Base-by-base conservation (phyloP, 495 filamentous ascomycete species). In the Penicillium samsonianum region DNA sequence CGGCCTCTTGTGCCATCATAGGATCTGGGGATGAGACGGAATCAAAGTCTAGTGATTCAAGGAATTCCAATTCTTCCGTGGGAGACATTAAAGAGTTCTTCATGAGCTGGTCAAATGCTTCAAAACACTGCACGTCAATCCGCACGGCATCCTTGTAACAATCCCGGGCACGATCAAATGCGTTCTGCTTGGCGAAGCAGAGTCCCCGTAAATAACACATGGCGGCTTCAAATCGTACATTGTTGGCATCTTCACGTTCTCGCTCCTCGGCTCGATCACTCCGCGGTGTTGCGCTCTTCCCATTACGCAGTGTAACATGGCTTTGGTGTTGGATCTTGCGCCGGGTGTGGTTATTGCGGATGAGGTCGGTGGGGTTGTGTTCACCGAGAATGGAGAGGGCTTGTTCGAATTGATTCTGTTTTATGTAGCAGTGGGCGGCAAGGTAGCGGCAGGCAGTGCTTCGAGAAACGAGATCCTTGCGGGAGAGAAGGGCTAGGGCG, bases 31-130 rank as follows among this genome's bases (percentile, higher is more conserved):
- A 80, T 8, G 79, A 77, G 31, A 97, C 84, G 9, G 87, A 82
- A 66, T 94, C 90, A 68, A 98, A 99, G 72, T 96, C 90, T 11
- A 99, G 79, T 22, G 89, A 90, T 59, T 93, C 89, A 30, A 99
- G 80, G 59, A 99, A 97, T 37, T 88, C 80, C 81, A 94, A 91
- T 68, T 99, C 94, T 71, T 99, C 95, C 38, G 92, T 87, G 2
- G 95, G 93, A n/a, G 92, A 92, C 90, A 99, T 95, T 25, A 98
- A 83, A 19, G 87, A 89, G 72, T 98, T 98, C 77, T 92, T 92
- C 88, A 97, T 96, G 48, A 99, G 81, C 71, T 96, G 91, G 57
- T 96, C 92, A 65, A 98, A 98, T 3, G 94, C 94, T 69, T 99
- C 94, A 66, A 95, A 98, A 71, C 94, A 99, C 69, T 97, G 92